These are phyloP conservation scores for Fusarium nanum DNA, from an alignment of 2,329 filamentous ascomycete species.

Conservation along the genomic window DNA sequence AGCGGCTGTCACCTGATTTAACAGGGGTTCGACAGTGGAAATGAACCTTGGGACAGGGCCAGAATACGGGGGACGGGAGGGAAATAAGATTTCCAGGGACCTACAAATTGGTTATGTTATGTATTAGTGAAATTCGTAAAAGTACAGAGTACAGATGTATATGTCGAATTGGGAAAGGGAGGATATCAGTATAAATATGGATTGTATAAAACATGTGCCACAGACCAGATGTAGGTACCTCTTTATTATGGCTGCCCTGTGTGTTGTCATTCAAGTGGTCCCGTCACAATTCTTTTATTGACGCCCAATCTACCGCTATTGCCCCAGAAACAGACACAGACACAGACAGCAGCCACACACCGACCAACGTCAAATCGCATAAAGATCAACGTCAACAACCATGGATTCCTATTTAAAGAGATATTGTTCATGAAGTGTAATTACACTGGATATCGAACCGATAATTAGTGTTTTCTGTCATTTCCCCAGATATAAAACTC, in stretches of 20 bases:
- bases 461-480: not conserved
- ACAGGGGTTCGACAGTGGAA: conserved; percentile 35
- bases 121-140: not conserved
- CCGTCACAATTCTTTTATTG: conserved; percentile 40
- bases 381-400: conserved; percentile 18
- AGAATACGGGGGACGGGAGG: conserved; percentile 25
- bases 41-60: conserved; percentile 15
- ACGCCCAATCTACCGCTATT: conserved; percentile 46
- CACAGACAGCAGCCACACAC: conserved; percentile 34
- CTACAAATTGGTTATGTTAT: conserved; percentile 11
- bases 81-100: conserved; percentile 23
- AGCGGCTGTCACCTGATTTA: conserved; percentile 45
- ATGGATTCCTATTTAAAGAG: not conserved
- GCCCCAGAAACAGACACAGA: conserved; percentile 48
- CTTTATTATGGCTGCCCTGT: conserved; percentile 14
- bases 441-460: not conserved
- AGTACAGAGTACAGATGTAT: conserved; percentile 1
- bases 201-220: conserved; percentile 21
- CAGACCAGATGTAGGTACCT: conserved; percentile 13
- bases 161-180: conserved; percentile 13
- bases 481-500: not conserved
- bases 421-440: not conserved
- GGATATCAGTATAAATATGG: not conserved
- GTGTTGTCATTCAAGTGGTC: conserved; percentile 41
- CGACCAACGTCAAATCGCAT: conserved; percentile 14